These are phyloP conservation scores for Solanum hybrid DNA, from an alignment of 305 asterid genomes.

Conservation along the genomic window DNA sequence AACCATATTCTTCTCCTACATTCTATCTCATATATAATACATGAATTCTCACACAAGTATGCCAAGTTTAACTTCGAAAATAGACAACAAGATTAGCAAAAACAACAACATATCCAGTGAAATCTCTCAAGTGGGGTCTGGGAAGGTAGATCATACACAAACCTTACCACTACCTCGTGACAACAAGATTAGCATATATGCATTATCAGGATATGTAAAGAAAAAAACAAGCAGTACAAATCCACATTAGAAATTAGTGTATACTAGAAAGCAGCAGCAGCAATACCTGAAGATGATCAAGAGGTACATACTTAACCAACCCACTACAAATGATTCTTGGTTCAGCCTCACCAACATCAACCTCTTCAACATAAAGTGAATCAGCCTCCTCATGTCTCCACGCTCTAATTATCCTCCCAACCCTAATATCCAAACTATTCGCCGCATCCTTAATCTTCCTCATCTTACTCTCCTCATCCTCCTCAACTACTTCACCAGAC, in stretches of 20 bases:
- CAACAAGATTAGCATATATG: background rate
- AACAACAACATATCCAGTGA: background rate
- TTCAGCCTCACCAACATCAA: constrained; percentile 82
- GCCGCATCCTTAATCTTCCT: constrained; percentile 42
- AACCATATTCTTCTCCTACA: background rate
- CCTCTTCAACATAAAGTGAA: constrained; percentile 92
- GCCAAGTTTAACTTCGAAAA: background rate
- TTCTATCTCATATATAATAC: background rate
- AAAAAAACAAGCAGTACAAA: background rate
- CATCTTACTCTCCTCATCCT: constrained; percentile 9
- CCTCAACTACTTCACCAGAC: background rate
- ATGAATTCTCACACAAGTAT: background rate
- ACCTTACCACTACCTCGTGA: background rate
- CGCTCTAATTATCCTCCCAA: constrained; percentile 58
- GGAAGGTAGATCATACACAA: background rate
- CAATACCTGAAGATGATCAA: constrained; percentile 56
- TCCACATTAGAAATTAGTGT: background rate
- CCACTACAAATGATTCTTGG: constrained; percentile 92
- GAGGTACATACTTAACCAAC: constrained; percentile 62
- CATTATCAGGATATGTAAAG: background rate
- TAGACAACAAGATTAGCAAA: background rate
- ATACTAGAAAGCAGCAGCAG: background rate
- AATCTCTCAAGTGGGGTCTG: background rate
- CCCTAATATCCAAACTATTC: constrained; percentile 71
- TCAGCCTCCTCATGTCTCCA: constrained; percentile 96